phyloP scores from a whole-genome alignment of 345 rosid species.

The Adansonia digitata region DNA sequence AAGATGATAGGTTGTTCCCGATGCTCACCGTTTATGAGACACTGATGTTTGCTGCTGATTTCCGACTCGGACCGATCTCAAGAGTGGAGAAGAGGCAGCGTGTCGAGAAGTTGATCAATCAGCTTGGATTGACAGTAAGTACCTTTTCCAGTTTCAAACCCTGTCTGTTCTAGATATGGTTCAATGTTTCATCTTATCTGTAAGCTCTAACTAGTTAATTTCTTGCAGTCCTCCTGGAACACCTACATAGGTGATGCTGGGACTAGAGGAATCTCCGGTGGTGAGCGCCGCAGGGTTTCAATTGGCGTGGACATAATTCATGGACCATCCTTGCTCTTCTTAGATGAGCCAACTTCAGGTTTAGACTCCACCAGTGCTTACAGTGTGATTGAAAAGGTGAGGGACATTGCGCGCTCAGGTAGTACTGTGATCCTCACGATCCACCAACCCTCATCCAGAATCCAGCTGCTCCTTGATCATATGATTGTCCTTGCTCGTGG shows the following conservation, averaged over 20 bases:
- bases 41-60: conserved; percentile 64
- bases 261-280: conserved; percentile 58
- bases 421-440: conserved; percentile 68
- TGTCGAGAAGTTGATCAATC: conserved; percentile 47
- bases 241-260: conserved; percentile 49
- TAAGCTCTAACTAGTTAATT: not conserved
- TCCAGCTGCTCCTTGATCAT: conserved; percentile 55
- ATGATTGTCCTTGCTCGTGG: conserved; percentile 61
- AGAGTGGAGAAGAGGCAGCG: conserved; percentile 38
- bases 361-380: conserved; percentile 64
- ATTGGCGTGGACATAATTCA: conserved; percentile 65
- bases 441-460: conserved; percentile 62
- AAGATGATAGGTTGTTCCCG: conserved; percentile 60
- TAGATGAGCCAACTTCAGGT: conserved; percentile 78
- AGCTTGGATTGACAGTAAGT: conserved; percentile 45
- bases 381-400: conserved; percentile 59
- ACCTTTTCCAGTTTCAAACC: not conserved
- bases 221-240: conserved; percentile 36
- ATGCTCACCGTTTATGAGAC: conserved; percentile 73
- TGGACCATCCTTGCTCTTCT: conserved; percentile 51
- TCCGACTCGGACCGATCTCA: conserved; percentile 45
- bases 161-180: not conserved
- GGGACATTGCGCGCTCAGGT: conserved; percentile 54
- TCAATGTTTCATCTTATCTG: not conserved
- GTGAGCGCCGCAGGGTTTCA: conserved; percentile 61